Evolutionary conservation across 768 basidiomycete genomes (phyloP).

Genomic region (Boletus speciosus): DNA sequence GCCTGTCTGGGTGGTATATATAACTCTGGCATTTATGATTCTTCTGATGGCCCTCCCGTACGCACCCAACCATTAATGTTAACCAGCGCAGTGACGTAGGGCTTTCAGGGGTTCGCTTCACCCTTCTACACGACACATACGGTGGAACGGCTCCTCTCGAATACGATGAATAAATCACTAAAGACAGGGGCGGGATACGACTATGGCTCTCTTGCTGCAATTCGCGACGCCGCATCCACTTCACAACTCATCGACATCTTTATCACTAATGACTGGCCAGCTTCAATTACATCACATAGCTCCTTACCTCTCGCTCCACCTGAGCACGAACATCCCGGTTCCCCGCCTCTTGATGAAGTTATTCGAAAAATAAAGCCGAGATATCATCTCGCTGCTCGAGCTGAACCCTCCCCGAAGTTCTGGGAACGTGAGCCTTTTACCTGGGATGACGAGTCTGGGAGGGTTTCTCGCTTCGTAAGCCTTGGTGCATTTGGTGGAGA

Average conservation of each 20-base stretch:
- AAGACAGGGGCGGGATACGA: conserved; percentile 43
- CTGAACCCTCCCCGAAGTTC: conserved; percentile 67
- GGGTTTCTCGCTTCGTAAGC: conserved; percentile 74
- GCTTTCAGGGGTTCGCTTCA: conserved; percentile 63
- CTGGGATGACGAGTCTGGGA: conserved; percentile 70
- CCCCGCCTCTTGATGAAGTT: conserved; percentile 61
- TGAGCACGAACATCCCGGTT: conserved; percentile 42
- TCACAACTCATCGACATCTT: conserved; percentile 77
- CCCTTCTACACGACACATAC: conserved; percentile 72
- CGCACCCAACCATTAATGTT: conserved; percentile 22
- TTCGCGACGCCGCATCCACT: conserved; percentile 56
- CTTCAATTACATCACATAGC: conserved; percentile 60
- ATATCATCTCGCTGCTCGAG: conserved; percentile 79
- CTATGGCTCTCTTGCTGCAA: conserved; percentile 64
- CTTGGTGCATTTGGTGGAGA: conserved; percentile 83
- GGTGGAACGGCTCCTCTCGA: conserved; percentile 67
- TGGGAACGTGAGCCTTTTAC: conserved; percentile 95
- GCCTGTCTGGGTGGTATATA: conserved; percentile 82
- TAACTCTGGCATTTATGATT: conserved; percentile 54
- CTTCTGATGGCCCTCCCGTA: conserved; percentile 64
- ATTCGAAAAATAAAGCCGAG: conserved; percentile 69
- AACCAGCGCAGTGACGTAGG: conserved; percentile 1
- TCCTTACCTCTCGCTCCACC: conserved; percentile 44
- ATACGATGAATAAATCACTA: conserved; percentile 53
- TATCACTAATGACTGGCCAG: conserved; percentile 76